phyloP scores from a whole-genome alignment of 2,329 filamentous ascomycete species.

The Phaeosphaeriaceae sp. region DNA sequence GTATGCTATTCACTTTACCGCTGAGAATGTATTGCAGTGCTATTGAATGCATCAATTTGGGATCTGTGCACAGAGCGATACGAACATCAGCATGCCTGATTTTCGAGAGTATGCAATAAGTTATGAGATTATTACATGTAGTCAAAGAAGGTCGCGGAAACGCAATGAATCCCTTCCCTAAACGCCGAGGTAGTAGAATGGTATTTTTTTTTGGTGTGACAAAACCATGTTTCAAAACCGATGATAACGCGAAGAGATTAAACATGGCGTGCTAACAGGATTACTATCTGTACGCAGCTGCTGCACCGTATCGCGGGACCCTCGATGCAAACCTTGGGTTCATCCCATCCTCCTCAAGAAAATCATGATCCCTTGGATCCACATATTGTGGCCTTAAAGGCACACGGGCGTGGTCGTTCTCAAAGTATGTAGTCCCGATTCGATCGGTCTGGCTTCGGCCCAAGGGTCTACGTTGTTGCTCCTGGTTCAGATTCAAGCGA shows the following conservation, averaged over 20 bases:
- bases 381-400: not conserved
- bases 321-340: not conserved
- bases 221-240: not conserved
- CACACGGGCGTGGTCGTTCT: not conserved
- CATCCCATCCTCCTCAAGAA: not conserved
- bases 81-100: too few relatives aligned
- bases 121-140: too few relatives aligned
- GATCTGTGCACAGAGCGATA: too few relatives aligned
- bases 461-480: not conserved
- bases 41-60: too few relatives aligned
- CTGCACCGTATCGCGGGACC: not conserved
- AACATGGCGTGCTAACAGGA: not conserved
- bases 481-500: not conserved
- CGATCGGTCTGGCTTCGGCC: not conserved
- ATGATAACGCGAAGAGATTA: not conserved
- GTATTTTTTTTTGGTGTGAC: too few relatives aligned
- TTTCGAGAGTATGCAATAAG: too few relatives aligned
- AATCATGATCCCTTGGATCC: not conserved
- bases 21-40: too few relatives aligned
- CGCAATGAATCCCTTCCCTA: too few relatives aligned
- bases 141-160: too few relatives aligned
- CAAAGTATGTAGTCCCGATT: not conserved
- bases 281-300: not conserved
- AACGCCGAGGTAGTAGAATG: too few relatives aligned
- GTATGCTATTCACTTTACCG: too few relatives aligned